phyloP scores from a whole-genome alignment of 768 basidiomycete species.

The Butyriboletus loyo region DNA sequence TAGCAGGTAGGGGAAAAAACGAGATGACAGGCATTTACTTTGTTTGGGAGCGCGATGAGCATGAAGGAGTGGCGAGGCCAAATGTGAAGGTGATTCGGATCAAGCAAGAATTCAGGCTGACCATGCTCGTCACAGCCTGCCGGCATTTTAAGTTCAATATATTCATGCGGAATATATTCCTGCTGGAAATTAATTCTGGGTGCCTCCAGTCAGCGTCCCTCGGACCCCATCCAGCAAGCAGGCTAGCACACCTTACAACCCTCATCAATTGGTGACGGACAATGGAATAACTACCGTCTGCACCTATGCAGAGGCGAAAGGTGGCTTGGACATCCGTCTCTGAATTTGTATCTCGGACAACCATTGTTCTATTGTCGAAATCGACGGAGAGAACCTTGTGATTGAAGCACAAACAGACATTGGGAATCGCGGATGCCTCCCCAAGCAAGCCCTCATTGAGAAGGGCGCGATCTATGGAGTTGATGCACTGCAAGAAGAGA shows the following conservation, averaged over 20 bases:
- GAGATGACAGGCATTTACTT: constrained; percentile 50
- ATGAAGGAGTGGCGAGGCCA: constrained; percentile 99
- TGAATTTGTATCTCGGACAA: constrained; percentile 45
- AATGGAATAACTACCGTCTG: constrained; percentile 92
- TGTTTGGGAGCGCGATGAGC: constrained; percentile 97
- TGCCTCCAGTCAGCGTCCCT: constrained; percentile 18
- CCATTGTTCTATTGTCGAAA: constrained; percentile 62
- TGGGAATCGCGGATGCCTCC: constrained; percentile 59
- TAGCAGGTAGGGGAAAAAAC: constrained; percentile 26
- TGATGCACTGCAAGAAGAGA: constrained; percentile 68
- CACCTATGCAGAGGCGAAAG: constrained; percentile 85
- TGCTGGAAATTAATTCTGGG: constrained; percentile 92
- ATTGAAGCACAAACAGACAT: constrained; percentile 71
- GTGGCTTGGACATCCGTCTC: constrained; percentile 42
- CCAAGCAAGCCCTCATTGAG: constrained; percentile 85
- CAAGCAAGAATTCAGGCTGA: constrained; percentile 73
- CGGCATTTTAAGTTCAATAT: constrained; percentile 95
- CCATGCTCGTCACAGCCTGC: constrained; percentile 62
- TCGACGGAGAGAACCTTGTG: constrained; percentile 78
- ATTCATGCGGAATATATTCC: constrained; percentile 93
- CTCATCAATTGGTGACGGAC: constrained; percentile 95
- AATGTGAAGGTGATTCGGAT: constrained; percentile 96
- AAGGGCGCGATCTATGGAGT: constrained; percentile 86
- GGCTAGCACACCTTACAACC: constrained; percentile 68
- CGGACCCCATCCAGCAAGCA: constrained; percentile 5